phyloP scores from a whole-genome alignment of 768 basidiomycete genomes.

The Mycena belliarum region DNA sequence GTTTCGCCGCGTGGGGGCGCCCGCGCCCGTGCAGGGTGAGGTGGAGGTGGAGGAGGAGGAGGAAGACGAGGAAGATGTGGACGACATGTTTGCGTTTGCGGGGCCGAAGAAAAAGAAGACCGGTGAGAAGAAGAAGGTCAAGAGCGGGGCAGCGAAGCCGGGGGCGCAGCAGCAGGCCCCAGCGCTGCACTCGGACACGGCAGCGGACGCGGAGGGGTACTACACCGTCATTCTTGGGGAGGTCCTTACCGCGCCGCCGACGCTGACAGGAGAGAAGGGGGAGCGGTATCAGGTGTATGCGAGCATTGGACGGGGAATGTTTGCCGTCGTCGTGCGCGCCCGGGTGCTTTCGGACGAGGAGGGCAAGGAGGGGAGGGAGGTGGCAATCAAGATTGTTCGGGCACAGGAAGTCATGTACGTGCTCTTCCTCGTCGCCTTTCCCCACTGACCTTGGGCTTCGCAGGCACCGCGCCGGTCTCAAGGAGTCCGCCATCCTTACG shows the following conservation, averaged over 20 bases:
- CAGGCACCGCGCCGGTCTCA: conserved; percentile 94
- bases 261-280: conserved; percentile 46
- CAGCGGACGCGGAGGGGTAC: conserved; percentile 93
- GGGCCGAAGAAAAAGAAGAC: conserved; percentile 45
- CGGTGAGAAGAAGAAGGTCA: conserved; percentile 53
- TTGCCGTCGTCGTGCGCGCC: conserved; percentile 93
- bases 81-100: conserved; percentile 92
- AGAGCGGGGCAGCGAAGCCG: conserved; percentile 1
- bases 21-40: conserved; percentile 33
- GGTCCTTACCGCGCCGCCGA: conserved; percentile 47
- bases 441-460: not conserved
- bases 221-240: conserved; percentile 94
- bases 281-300: conserved; percentile 95
- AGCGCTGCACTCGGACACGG: conserved; percentile 72
- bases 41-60: conserved; percentile 60
- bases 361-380: conserved; percentile 69
- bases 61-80: conserved; percentile 83
- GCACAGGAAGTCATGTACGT: conserved; percentile 96
- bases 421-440: conserved; percentile 4
- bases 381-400: conserved; percentile 96
- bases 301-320: conserved; percentile 98
- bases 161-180: conserved; percentile 8
- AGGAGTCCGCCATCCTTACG: conserved; percentile 87
- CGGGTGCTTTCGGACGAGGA: conserved; percentile 55
- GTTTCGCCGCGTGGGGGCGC: conserved; percentile 55